phyloP scores from a whole-genome alignment of 169 alveolate genomes.

The Cystoisospora suis region DNA sequence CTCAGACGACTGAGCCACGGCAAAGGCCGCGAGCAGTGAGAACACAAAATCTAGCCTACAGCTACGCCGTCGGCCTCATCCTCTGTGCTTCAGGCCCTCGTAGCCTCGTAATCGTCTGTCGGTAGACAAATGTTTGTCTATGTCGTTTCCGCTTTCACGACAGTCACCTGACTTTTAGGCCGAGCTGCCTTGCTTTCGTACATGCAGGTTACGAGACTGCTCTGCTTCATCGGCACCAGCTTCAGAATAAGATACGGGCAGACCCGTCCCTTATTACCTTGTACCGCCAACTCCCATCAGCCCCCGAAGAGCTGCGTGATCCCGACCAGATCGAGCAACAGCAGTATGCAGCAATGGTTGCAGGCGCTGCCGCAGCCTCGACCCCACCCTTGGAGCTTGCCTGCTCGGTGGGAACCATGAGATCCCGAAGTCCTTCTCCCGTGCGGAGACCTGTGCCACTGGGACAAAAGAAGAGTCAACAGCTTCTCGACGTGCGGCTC shows the following conservation, averaged over 20 bases:
- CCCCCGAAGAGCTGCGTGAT: not conserved
- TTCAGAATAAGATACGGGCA: not conserved
- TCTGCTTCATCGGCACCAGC: slow-evolving; percentile 8
- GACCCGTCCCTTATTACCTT: not conserved
- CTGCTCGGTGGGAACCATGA: not conserved
- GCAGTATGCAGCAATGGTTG: not conserved
- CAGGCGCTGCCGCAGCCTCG: not conserved
- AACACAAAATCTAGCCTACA: no score
- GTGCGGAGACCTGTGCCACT: not conserved
- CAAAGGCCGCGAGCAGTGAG: no score
- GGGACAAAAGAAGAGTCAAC: not conserved
- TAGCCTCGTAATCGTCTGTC: no score
- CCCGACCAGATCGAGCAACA: not conserved
- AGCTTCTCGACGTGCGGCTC: not conserved
- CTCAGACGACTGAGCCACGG: no score
- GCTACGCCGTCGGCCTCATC: no score
- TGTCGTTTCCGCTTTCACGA: no score
- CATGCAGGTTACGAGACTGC: not conserved
- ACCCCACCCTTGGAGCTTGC: not conserved
- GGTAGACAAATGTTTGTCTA: no score
- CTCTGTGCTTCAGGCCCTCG: no score
- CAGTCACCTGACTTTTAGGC: no score
- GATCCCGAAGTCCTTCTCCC: not conserved
- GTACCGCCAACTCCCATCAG: not conserved
- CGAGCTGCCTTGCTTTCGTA: no score